Base-by-base conservation (phyloP, 2,329 filamentous ascomycete species). In the Trichoderma asperellum region DNA sequence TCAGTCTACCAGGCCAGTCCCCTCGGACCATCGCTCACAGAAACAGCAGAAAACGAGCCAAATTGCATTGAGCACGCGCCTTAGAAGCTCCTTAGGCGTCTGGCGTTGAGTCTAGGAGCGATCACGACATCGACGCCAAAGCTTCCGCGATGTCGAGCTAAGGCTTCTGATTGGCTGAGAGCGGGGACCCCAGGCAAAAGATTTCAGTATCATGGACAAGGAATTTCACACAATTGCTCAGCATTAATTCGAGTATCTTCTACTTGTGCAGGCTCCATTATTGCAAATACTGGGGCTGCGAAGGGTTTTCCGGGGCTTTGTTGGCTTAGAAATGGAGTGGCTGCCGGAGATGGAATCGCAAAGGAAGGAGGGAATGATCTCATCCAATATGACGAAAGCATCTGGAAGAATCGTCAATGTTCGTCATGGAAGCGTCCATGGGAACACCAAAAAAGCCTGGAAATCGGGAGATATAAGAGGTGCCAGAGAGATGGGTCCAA, bases 41-140 rank as follows among this genome's bases (percentile, higher is more conserved):
- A 43, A 43, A 32, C 58, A 55, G 57, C 32, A 58, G 24, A 21
- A 58, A 27, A 34, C 11, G 18, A 56, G 59, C 65, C 60, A 63
- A 55, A 43, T 55, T 34, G 57, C 58, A 79, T 80, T 77, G 79
- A 78, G 79, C 77, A 76, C 80, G 80, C 75, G 78, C 75, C 74
- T 73, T 74, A 74, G 68, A 76, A 73, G 71, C 75, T 72, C 73
- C 73, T 73, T 72, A 63, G 71, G 37, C 73, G 72, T 75, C 68
- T 69, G 71, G 73, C 68, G 75, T 74, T 75, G 74, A 71, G 75
- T 77, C 75, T 76, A 76, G 76, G 77, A 79, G 74, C 77, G 80
- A 84, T 84, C 83, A 84, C 83, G 83, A 84, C 83, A 84, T 84
- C 82, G 79, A 80, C 82, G 82, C 83, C 83, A 84, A 80, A 71